Evolutionary conservation across 768 basidiomycete genomes (phyloP).

Genomic region (Podaxis sp.): DNA sequence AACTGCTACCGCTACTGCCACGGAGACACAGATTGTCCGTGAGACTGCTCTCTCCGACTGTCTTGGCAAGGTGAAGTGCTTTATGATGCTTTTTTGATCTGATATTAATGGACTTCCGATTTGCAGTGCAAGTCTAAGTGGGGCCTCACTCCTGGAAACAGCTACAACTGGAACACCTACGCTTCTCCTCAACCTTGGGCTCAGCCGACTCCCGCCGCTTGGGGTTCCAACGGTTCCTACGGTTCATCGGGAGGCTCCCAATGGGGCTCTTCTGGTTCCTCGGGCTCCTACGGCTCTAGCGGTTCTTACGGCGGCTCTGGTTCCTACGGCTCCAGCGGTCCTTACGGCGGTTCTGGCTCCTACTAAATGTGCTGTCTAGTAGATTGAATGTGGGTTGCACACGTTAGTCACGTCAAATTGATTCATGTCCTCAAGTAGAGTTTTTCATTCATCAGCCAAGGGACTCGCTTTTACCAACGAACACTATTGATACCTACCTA

Average conservation of each 20-base stretch:
- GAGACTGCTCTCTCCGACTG: conserved; percentile 56
- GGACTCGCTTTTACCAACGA: conserved; percentile 25
- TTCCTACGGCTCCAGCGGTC: too few relatives aligned
- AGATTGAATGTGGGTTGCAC: conserved; percentile 17
- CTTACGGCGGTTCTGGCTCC: conserved; percentile 26
- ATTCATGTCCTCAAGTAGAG: conserved; percentile 36
- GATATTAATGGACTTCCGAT: conserved; percentile 17
- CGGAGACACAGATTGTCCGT: conserved; percentile 34
- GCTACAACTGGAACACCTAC: conserved; percentile 49
- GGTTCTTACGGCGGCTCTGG: conserved; percentile 21
- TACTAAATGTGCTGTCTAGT: conserved; percentile 23
- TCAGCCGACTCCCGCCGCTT: not conserved
- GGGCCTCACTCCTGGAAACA: conserved; percentile 52
- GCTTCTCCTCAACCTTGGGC: conserved; percentile 23
- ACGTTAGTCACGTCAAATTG: conserved; percentile 26
- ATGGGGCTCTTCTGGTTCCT: conserved; percentile 14
- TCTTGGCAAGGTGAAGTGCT: conserved; percentile 42
- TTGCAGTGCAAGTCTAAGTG: conserved; percentile 58
- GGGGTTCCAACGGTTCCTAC: conserved; percentile 22
- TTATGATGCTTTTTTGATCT: not conserved
- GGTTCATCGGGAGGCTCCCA: conserved; percentile 16
- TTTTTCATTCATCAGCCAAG: conserved; percentile 24
- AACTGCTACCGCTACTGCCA: conserved; percentile 39
- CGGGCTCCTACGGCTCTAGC: conserved; percentile 22
- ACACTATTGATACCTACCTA: conserved; percentile 37